Percentiles rank a stretch among this genome's conserved stretches.
phyloP scores from a whole-genome alignment of 1,284 basidiomycete genomes.

The Trichosporon ovoides region DNA sequence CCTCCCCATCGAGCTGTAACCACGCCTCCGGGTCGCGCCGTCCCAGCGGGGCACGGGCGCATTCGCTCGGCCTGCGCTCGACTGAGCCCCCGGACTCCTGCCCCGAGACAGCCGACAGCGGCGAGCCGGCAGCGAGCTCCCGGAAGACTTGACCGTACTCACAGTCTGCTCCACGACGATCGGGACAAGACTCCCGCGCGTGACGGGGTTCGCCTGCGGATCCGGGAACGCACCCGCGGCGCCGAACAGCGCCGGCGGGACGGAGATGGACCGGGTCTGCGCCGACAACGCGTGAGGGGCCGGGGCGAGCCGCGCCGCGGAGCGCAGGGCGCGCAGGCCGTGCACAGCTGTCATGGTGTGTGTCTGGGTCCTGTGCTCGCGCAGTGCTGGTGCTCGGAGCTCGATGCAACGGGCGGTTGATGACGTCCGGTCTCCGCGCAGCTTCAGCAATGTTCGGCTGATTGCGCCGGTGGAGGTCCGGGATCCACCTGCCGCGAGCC shows the following conservation, averaged over 20 bases:
- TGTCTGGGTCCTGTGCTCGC: not conserved
- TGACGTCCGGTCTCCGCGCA: not conserved
- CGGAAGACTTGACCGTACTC: constrained; percentile 26
- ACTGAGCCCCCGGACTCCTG: too few species aligned
- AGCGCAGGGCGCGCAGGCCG: not conserved
- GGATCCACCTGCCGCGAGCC: too few species aligned
- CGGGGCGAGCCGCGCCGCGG: not conserved
- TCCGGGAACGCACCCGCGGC: not conserved
- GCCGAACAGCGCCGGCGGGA: not conserved
- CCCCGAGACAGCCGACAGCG: too few species aligned
- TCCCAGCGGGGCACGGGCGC: too few species aligned
- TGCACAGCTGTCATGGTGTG: not conserved
- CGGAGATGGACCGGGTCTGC: not conserved
- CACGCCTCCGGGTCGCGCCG: too few species aligned
- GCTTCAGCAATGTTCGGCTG: constrained; percentile 3
- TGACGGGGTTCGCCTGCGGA: constrained; percentile 23
- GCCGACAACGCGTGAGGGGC: not conserved
- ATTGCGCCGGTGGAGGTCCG: constrained; percentile 1
- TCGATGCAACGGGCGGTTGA: not conserved
- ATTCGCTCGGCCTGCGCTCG: too few species aligned
- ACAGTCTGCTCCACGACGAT: constrained; percentile 92
- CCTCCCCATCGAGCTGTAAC: not conserved
- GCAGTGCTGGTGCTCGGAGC: not conserved
- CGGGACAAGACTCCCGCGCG: constrained; percentile 59
- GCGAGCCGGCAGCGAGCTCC: too few species aligned